Evolutionary conservation across 148 eudicot genomes (phyloP).

Genomic region (Persicaria tinctoria): DNA sequence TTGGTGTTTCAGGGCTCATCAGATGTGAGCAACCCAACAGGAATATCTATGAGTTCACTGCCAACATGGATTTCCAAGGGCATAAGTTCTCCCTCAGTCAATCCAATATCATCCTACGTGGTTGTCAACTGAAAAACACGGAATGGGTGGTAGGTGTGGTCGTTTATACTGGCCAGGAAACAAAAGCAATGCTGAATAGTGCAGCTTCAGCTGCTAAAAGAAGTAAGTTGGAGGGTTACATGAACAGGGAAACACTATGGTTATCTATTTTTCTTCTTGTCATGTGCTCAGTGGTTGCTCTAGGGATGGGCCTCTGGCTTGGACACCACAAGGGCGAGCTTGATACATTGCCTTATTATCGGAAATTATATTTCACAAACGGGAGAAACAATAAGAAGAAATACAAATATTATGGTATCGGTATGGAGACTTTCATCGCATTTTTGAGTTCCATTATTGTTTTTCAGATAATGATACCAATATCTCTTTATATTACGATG

Average conservation of each 20-base stretch:
- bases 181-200: slow-evolving; percentile 96
- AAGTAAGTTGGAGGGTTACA: slow-evolving; percentile 79
- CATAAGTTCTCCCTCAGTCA: slow-evolving; percentile 71
- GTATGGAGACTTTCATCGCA: slow-evolving; percentile 85
- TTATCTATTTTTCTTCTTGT: slow-evolving; percentile 76
- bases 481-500: slow-evolving; percentile 88
- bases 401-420: slow-evolving; percentile 75
- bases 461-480: slow-evolving; percentile 97
- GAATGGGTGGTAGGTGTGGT: slow-evolving; percentile 88
- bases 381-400: slow-evolving; percentile 37
- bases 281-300: slow-evolving; percentile 79
- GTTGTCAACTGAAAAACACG: slow-evolving; percentile 95
- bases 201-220: slow-evolving; percentile 84
- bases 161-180: slow-evolving; percentile 96
- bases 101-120: slow-evolving; percentile 89
- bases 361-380: slow-evolving; percentile 52
- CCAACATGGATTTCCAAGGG: slow-evolving; percentile 75
- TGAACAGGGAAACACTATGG: slow-evolving; percentile 93
- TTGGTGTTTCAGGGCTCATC: slow-evolving; percentile 50
- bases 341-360: slow-evolving; percentile 79
- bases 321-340: slow-evolving; percentile 52
- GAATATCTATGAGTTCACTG: slow-evolving; percentile 91
- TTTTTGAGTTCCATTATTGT: slow-evolving; percentile 90
- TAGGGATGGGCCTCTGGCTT: slow-evolving; percentile 92
- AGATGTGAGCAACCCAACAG: slow-evolving; percentile 94